phyloP scores from a whole-genome alignment of 139 green algal species.

The Marvania coccoides region DNA sequence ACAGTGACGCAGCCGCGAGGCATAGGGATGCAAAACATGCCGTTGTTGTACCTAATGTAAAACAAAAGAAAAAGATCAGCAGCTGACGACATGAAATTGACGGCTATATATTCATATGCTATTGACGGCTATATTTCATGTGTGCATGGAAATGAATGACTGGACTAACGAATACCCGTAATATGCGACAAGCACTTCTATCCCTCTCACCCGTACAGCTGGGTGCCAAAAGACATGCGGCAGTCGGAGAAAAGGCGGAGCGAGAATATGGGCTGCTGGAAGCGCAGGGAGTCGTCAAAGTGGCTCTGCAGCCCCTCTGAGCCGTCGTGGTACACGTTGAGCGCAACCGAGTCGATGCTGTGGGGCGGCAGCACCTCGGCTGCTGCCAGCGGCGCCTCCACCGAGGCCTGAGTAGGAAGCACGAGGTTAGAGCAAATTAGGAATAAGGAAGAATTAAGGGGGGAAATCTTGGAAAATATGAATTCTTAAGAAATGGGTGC shows the following conservation, averaged over 20 bases:
- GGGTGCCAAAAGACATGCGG: constrained; percentile 60
- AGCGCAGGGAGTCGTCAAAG: constrained; percentile 57
- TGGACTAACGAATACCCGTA: no score
- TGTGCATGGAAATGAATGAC: no score
- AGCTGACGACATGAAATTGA: background rate
- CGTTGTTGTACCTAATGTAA: constrained; percentile 49
- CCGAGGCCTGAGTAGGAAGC: constrained; percentile 18
- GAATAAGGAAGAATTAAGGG: no score
- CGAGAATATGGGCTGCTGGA: constrained; percentile 51
- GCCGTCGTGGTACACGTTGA: constrained; percentile 74
- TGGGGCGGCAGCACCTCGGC: constrained; percentile 23
- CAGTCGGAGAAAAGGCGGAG: constrained; percentile 62
- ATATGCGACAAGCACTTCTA: no score
- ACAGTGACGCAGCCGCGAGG: constrained; percentile 59
- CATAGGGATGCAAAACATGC: constrained; percentile 64
- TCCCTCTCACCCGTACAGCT: constrained; percentile 49
- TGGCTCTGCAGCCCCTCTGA: constrained; percentile 67
- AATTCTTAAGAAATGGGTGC: no score
- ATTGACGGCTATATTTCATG: no score
- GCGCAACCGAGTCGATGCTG: constrained; percentile 47
- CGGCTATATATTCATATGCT: no score
- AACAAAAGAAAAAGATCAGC: background rate
- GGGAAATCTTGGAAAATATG: no score
- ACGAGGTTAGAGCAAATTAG: no score
- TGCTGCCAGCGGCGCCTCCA: constrained; percentile 43